A percentile compares a stretch with the other conserved stretches of the same genome.
phyloP scores from a whole-genome alignment of 805 yeast genomes.

The Kuraishia cidri region DNA sequence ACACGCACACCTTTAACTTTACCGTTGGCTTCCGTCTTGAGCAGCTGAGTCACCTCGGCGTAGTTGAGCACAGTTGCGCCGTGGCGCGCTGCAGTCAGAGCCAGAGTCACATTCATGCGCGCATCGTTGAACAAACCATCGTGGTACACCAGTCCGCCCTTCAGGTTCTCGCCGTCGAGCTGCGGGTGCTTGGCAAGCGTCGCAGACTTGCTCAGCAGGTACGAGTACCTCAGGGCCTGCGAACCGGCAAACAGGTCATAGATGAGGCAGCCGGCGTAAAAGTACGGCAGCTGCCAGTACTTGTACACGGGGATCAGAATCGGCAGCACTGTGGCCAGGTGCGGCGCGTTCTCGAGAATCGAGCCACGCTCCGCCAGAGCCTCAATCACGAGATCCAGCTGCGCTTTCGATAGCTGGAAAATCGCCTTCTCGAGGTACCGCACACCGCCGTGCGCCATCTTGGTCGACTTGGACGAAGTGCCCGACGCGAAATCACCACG shows the following conservation, averaged over 20 bases:
- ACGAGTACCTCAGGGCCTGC: constrained; percentile 75
- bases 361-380: constrained; percentile 83
- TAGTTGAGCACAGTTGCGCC: constrained; percentile 91
- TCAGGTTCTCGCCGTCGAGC: constrained; percentile 69
- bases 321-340: constrained; percentile 76
- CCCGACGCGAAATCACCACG: constrained; percentile 88
- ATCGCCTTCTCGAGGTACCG: constrained; percentile 92
- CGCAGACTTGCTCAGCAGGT: constrained; percentile 55
- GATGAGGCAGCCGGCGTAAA: constrained; percentile 83
- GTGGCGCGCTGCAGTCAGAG: constrained; percentile 72
- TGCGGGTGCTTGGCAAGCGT: constrained; percentile 78
- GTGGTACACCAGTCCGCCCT: constrained; percentile 89
- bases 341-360: constrained; percentile 87
- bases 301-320: constrained; percentile 94
- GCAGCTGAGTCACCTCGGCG: constrained; percentile 67
- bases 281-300: constrained; percentile 95
- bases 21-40: constrained; percentile 51
- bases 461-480: constrained; percentile 88
- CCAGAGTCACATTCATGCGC: constrained; percentile 80
- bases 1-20: constrained; percentile 73
- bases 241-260: constrained; percentile 90
- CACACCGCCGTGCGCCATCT: constrained; percentile 97
- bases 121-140: constrained; percentile 94
- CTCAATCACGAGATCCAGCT: constrained; percentile 80
- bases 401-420: constrained; percentile 85